These are phyloP conservation scores for Lodderomyces theae DNA, from an alignment of 1,139 yeast genomes.

Conservation along the genomic window DNA sequence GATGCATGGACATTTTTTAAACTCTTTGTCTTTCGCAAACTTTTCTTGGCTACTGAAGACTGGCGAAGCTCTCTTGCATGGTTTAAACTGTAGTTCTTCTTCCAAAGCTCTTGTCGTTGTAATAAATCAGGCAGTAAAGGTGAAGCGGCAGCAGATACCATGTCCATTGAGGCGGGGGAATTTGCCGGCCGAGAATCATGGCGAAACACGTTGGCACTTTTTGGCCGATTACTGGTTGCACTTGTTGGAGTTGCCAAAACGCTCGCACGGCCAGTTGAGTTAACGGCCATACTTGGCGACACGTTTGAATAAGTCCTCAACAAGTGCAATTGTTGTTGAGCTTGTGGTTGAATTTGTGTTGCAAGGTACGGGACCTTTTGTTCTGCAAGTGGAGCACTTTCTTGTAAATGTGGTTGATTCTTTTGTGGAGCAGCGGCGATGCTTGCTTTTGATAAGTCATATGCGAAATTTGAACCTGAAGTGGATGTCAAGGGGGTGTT, in stretches of 20 bases:
- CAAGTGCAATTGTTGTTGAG: conserved; percentile 9
- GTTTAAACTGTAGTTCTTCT: background rate
- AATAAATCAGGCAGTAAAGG: background rate
- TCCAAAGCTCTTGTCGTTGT: background rate
- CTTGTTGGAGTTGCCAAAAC: background rate
- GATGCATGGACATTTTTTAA: background rate
- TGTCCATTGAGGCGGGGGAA: no score
- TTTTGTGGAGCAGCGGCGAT: background rate
- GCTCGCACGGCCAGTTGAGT: conserved; percentile 10
- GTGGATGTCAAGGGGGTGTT: no score
- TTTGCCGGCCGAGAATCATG: background rate
- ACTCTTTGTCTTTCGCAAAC: background rate
- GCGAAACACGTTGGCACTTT: background rate
- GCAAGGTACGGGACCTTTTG: background rate
- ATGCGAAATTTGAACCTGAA: no score
- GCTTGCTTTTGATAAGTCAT: background rate
- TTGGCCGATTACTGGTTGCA: background rate
- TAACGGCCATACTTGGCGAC: conserved; percentile 9
- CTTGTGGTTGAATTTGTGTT: conserved; percentile 21
- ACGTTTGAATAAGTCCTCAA: conserved; percentile 10
- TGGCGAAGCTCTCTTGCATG: background rate
- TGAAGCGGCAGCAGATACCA: background rate
- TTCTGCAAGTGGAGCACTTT: conserved; percentile 12
- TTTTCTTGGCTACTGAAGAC: background rate
- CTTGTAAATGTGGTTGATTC: conserved; percentile 21